Evolutionary conservation across 768 basidiomycete genomes (phyloP), one percentile per base, ranked within the genome.

Genomic region (Russula compacta): DNA sequence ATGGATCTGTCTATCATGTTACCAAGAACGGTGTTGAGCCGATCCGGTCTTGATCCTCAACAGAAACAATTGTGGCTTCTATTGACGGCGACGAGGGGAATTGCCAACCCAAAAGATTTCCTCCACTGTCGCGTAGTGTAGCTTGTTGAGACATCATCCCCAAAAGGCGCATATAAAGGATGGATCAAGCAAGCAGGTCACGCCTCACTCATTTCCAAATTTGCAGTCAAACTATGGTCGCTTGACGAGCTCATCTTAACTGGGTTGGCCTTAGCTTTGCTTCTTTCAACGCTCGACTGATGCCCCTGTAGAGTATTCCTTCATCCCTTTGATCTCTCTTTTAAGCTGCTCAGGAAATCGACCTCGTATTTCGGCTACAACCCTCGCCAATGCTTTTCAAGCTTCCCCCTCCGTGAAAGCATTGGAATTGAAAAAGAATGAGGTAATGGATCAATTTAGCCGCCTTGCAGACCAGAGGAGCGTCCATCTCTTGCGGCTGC

Each of bases 171-270:
- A 15, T 2, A 48, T 32, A 1, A 0, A 29, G 6, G 14, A 1
- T 29, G 47, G 47, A 15, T 5, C 9, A 48, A 48, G 5, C 24
- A 48, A 48, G 0, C 29, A 7, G 47, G 47, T 48, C 4, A 7
- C 19, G 11, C 0, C n/a, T n/a, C n/a, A 19, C 1, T 2, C 42
- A n/a, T 48, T 29, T 6, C 0, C 11, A 15, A 0, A 15, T 2
- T 48, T 32, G 47, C 10, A 29, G 1, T 7, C 29, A 48, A 29
- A 21, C 47, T 29, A 29, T 48, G 47, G 47, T 48, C 47, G 47
- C 24, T 4, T 3, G 1, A 40, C 6, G 40, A 40, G 15, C 40
- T 40, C 6, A 2, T 40, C 0, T 4, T 40, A 21, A 12, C 44
- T 46, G 44, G 44, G 44, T 46, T 29, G 5, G 44, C 24, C 21